Evolutionary conservation across 2,329 filamentous ascomycete species (phyloP).

Genomic region (Aspergillus sp.): DNA sequence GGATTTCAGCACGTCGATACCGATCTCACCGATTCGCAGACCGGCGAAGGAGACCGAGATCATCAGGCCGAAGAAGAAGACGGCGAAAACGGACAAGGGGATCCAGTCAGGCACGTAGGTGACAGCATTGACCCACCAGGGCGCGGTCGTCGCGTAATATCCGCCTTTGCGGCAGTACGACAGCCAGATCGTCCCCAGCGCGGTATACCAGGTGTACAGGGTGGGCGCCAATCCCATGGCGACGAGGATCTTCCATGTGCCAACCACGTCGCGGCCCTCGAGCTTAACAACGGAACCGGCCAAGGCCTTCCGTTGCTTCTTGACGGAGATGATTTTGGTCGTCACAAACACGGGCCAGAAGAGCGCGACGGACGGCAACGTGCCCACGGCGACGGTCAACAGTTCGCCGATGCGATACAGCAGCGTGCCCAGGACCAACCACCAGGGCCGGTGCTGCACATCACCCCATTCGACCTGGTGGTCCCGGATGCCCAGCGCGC

Average conservation of each 20-base stretch:
- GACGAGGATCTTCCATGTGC: conserved; percentile 89
- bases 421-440: conserved; percentile 68
- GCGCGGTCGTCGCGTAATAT: conserved; percentile 33
- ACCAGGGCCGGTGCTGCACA: conserved; percentile 74
- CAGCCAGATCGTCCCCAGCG: conserved; percentile 71
- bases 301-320: conserved; percentile 79
- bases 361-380: conserved; percentile 80
- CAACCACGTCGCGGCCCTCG: conserved; percentile 83
- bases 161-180: conserved; percentile 80
- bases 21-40: conserved; percentile 92
- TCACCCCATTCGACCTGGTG: conserved; percentile 80
- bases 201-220: conserved; percentile 78
- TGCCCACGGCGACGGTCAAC: conserved; percentile 70
- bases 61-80: conserved; percentile 77
- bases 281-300: conserved; percentile 87
- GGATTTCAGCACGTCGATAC: conserved; percentile 98
- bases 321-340: conserved; percentile 76
- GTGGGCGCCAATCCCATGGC: conserved; percentile 78
- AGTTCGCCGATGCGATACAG: conserved; percentile 80
- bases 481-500: conserved; percentile 82
- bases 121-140: background rate
- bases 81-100: conserved; percentile 73
- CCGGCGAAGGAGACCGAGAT: conserved; percentile 88
- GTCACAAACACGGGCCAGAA: conserved; percentile 87
- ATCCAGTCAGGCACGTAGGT: conserved; percentile 68